Conservation (phyloP, 1,284 basidiomycete genomes). For the Melampsora americana region DNA sequence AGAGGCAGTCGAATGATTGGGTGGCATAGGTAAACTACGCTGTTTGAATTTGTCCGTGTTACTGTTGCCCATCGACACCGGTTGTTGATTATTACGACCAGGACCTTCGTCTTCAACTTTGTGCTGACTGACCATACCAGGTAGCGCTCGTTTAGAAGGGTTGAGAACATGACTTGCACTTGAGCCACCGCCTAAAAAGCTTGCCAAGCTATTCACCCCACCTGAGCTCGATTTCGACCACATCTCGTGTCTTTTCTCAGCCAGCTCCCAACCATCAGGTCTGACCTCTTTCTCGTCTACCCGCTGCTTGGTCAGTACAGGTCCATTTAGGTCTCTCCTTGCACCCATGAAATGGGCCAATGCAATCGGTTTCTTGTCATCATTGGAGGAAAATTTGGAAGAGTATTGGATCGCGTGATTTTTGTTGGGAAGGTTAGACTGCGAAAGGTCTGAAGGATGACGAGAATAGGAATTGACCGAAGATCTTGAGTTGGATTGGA, state of each 20-base stretch:
- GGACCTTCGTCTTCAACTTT: not conserved
- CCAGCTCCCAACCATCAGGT: constrained; percentile 34
- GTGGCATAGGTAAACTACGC: constrained; percentile 16
- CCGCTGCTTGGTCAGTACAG: constrained; percentile 27
- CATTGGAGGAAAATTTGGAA: constrained; percentile 10
- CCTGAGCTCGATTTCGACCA: not conserved
- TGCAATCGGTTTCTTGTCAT: constrained; percentile 22
- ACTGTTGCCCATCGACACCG: not conserved
- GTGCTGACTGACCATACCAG: constrained; percentile 30
- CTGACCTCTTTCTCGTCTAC: constrained; percentile 31
- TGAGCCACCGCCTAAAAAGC: constrained; percentile 11
- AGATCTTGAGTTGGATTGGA: not conserved
- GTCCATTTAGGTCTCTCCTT: constrained; percentile 27
- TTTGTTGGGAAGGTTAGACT: constrained; percentile 18
- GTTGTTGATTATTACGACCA: not conserved
- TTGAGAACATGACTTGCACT: constrained; percentile 17
- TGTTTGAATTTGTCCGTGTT: not conserved
- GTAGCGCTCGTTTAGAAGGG: constrained; percentile 21
- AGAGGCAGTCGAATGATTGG: not conserved
- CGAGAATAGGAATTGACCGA: no score
- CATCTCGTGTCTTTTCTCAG: constrained; percentile 18
- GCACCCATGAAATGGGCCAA: constrained; percentile 43
- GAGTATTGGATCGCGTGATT: constrained; percentile 40
- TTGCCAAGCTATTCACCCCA: constrained; percentile 17
- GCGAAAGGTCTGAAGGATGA: not conserved